Evolutionary conservation across 441 rosid genomes (phyloP).

Genomic region (Gossypium aridum): DNA sequence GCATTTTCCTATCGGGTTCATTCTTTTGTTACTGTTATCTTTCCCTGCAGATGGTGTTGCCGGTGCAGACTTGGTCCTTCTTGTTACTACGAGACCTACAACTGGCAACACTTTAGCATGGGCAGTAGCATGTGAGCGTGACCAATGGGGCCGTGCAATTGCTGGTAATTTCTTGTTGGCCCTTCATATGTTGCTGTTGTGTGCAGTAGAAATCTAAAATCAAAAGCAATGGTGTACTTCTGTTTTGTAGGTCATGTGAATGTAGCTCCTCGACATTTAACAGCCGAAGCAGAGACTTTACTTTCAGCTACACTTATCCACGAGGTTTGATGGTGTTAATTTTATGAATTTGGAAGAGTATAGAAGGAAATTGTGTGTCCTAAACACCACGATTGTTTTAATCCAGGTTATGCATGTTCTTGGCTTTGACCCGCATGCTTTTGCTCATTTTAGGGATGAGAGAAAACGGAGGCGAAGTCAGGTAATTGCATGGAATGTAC

Average conservation of each 20-base stretch:
- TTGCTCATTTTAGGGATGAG: conserved; percentile 97
- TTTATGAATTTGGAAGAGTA: conserved; percentile 8
- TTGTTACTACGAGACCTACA: conserved; percentile 98
- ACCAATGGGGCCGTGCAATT: conserved; percentile 99
- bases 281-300: conserved; percentile 91
- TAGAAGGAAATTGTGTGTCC: conserved; percentile 5
- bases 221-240: neutral
- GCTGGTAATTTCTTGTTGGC: conserved; percentile 52
- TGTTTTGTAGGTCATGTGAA: conserved; percentile 81
- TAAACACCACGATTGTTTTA: conserved; percentile 7
- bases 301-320: conserved; percentile 98
- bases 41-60: conserved; percentile 70
- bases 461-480: conserved; percentile 88
- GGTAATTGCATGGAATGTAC: conserved; percentile 34
- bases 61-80: conserved; percentile 82
- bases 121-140: conserved; percentile 99
- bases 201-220: conserved; percentile 13
- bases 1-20: neutral
- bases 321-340: conserved; percentile 44
- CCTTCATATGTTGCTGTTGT: neutral
- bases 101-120: conserved; percentile 99
- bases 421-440: conserved; percentile 99
- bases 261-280: conserved; percentile 99
- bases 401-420: conserved; percentile 98
- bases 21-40: conserved; percentile 1